Percentiles rank a stretch among this genome's conserved stretches.
phyloP scores from a whole-genome alignment of 2,329 filamentous ascomycete species.

The Intubia oerlemansii region DNA sequence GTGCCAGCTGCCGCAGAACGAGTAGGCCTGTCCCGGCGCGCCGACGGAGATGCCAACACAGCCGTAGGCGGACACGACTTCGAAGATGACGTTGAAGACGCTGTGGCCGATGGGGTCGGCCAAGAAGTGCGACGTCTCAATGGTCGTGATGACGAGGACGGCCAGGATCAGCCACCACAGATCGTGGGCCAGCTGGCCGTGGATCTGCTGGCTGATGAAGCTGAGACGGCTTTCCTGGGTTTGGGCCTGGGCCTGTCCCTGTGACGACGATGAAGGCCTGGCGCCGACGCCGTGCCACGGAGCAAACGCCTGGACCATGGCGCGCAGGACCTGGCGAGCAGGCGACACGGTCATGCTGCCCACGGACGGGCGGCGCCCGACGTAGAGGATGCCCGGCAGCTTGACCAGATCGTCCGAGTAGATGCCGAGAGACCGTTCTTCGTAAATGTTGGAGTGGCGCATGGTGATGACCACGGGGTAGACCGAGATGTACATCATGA shows the following conservation, averaged over 20 bases:
- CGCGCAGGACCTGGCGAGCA: constrained; percentile 13
- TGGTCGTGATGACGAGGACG: constrained; percentile 35
- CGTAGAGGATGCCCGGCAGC: too few species aligned
- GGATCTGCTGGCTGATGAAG: constrained; percentile 32
- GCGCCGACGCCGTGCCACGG: constrained; percentile 23
- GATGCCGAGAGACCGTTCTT: constrained; percentile 44
- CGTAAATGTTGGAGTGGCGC: constrained; percentile 50
- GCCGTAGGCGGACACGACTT: constrained; percentile 34
- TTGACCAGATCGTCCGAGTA: constrained; percentile 18
- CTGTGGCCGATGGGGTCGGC: constrained; percentile 29
- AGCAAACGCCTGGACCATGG: constrained; percentile 17
- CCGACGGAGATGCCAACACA: constrained; percentile 37
- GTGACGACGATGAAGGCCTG: too few species aligned
- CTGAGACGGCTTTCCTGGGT: constrained; percentile 19
- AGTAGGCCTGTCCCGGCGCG: constrained; percentile 26
- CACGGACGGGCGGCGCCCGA: too few species aligned
- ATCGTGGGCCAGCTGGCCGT: constrained; percentile 40
- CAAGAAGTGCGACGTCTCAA: constrained; percentile 32
- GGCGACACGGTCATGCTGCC: constrained; percentile 6
- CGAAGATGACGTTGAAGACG: constrained; percentile 36
- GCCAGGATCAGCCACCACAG: constrained; percentile 42
- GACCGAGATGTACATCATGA: constrained; percentile 46
- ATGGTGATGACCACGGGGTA: constrained; percentile 42
- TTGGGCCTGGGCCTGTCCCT: constrained; percentile 8
- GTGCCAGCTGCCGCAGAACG: constrained; percentile 32